phyloP scores from a whole-genome alignment of 306 rosid genomes.

The Betula pendula region DNA sequence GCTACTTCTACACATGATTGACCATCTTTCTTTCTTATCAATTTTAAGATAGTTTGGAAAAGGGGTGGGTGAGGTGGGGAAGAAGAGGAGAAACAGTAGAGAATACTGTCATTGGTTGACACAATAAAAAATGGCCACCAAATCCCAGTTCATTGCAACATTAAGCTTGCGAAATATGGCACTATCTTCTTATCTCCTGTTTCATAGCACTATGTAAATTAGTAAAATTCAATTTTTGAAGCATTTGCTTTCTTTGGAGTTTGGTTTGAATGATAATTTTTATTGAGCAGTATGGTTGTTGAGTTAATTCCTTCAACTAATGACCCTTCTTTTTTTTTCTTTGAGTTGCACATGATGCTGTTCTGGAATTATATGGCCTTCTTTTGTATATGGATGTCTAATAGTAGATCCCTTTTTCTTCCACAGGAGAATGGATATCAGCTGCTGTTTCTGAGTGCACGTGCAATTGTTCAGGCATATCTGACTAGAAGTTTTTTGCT shows the following conservation, averaged over 20 bases:
- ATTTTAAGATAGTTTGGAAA: background rate
- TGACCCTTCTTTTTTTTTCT: background rate
- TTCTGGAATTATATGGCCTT: background rate
- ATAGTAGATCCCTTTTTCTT: constrained; percentile 18
- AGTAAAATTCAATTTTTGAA: background rate
- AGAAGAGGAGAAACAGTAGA: background rate
- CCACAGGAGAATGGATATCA: constrained; percentile 98
- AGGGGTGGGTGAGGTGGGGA: background rate
- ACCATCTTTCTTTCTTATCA: background rate
- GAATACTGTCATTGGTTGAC: background rate
- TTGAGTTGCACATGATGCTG: too few relatives aligned
- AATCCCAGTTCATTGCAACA: background rate
- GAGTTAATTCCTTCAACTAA: background rate
- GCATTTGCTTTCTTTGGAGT: constrained; percentile 2
- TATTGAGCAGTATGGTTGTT: background rate
- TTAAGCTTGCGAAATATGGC: background rate
- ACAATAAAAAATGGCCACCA: background rate
- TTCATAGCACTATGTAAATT: background rate
- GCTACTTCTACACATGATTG: background rate
- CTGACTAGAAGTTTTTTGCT: constrained; percentile 82
- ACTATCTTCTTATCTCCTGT: background rate
- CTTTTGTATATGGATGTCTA: constrained; percentile 10
- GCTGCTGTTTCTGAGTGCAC: constrained; percentile 94
- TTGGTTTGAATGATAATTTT: background rate
- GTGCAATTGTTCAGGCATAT: constrained; percentile 98